A percentile compares a stretch with the other conserved stretches of the same genome.
phyloP scores from a whole-genome alignment of 2,329 filamentous ascomycete species.

The Aspergillus flavus region DNA sequence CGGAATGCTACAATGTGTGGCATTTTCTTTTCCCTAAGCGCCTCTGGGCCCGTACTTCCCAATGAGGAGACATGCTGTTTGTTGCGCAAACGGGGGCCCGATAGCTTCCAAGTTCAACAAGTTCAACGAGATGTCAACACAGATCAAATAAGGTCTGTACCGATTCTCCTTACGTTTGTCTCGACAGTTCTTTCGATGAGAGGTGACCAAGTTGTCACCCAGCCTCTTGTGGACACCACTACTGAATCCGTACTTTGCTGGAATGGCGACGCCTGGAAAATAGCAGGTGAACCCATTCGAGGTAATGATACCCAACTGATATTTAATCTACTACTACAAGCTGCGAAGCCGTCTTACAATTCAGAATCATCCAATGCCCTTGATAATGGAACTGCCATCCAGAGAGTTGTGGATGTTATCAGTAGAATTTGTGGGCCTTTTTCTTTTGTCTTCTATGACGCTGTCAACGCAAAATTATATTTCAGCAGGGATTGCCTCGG shows the following conservation, averaged over 20 bases:
- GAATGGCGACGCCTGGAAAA: conserved; percentile 95
- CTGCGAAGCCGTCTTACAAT: conserved; percentile 28
- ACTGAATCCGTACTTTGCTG: conserved; percentile 78
- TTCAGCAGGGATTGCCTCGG: conserved; percentile 88
- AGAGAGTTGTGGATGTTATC: conserved; percentile 50
- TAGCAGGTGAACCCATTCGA: conserved; percentile 58
- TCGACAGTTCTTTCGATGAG: conserved; percentile 92
- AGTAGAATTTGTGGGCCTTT: conserved; percentile 77
- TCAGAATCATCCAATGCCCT: not conserved
- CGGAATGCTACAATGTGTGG: conserved; percentile 46
- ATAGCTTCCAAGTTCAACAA: conserved; percentile 41
- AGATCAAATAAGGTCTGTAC: conserved; percentile 17
- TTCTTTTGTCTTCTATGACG: conserved; percentile 83
- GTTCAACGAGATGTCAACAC: conserved; percentile 25
- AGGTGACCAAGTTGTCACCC: conserved; percentile 68
- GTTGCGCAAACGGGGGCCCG: conserved; percentile 47
- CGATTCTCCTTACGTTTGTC: conserved; percentile 62
- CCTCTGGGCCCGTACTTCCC: conserved; percentile 30
- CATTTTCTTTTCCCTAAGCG: conserved; percentile 55
- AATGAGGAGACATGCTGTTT: conserved; percentile 36
- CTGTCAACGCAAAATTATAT: conserved; percentile 62
- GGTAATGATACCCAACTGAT: conserved; percentile 80
- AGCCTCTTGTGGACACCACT: conserved; percentile 67
- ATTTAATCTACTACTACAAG: conserved; percentile 60
- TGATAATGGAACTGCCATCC: conserved; percentile 23